These are phyloP conservation scores for Trichophyton schoenleinii DNA, from an alignment of 2,329 filamentous ascomycete species.

Conservation along the genomic window DNA sequence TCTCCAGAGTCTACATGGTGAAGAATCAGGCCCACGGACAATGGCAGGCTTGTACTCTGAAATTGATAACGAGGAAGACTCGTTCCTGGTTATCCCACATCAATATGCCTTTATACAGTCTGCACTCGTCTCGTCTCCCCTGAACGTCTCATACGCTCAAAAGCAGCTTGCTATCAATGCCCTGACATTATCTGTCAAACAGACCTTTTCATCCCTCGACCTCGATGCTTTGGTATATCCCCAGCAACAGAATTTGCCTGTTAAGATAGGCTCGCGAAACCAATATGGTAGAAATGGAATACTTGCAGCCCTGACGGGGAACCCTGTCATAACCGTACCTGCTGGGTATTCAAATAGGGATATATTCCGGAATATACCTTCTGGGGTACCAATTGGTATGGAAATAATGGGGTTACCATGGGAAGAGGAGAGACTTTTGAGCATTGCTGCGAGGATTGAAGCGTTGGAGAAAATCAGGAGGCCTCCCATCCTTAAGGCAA, in stretches of 20 bases:
- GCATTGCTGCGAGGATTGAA: conserved; percentile 42
- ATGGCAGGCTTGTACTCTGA: conserved; percentile 29
- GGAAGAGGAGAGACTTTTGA: conserved; percentile 42
- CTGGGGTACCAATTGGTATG: conserved; percentile 52
- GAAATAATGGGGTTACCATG: conserved; percentile 49
- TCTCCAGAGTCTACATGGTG: conserved; percentile 30
- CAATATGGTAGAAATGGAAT: conserved; percentile 51
- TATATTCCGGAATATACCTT: conserved; percentile 28
- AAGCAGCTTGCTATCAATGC: conserved; percentile 39
- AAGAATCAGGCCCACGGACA: conserved; percentile 22
- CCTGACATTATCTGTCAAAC: conserved; percentile 40
- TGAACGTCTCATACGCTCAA: conserved; percentile 38
- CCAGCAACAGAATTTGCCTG: conserved; percentile 51
- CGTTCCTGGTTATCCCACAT: conserved; percentile 48
- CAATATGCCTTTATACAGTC: conserved; percentile 46
- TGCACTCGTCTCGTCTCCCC: conserved; percentile 40
- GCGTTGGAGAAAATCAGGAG: conserved; percentile 33
- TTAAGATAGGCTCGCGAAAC: conserved; percentile 43
- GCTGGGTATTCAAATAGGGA: conserved; percentile 12
- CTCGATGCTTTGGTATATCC: conserved; percentile 52
- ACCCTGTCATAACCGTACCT: conserved; percentile 38
- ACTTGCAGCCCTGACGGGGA: conserved; percentile 42
- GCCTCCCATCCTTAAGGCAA: conserved; percentile 14
- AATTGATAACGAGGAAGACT: conserved; percentile 17
- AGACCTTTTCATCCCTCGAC: conserved; percentile 37